phyloP scores from a whole-genome alignment of 1,284 basidiomycete genomes.

The Microbotryum scabiosae region DNA sequence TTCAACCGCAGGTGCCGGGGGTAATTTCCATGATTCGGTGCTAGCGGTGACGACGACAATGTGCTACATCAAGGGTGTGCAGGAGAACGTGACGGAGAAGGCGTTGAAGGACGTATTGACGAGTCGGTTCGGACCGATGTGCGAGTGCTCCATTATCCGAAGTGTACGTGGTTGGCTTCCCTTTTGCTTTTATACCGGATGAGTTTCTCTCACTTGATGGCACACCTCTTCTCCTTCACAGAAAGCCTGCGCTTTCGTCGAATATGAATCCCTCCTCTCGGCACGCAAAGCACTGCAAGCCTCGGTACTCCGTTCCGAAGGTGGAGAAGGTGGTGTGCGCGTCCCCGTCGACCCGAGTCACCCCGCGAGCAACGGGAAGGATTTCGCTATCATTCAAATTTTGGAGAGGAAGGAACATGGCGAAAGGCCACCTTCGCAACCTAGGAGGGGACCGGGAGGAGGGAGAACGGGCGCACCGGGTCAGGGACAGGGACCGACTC shows the following conservation, averaged over 20 bases:
- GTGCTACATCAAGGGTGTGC: conserved; percentile 81
- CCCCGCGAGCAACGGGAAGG: neutral
- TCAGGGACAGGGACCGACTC: neutral
- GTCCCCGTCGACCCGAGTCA: conserved; percentile 2
- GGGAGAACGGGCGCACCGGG: neutral
- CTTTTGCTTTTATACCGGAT: neutral
- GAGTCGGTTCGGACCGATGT: conserved; percentile 71
- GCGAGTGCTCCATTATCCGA: conserved; percentile 81
- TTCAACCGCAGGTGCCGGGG: too few relatives aligned
- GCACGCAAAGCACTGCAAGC: conserved; percentile 76
- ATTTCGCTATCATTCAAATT: conserved; percentile 14
- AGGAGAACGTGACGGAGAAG: conserved; percentile 60
- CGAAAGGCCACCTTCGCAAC: conserved; percentile 10
- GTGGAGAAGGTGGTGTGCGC: conserved; percentile 66
- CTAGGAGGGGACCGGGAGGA: neutral
- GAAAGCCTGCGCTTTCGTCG: conserved; percentile 91
- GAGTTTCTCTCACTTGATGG: neutral
- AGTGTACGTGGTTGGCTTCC: conserved; percentile 25
- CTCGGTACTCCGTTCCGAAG: conserved; percentile 55
- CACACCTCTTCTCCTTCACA: neutral
- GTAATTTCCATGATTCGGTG: conserved; percentile 32
- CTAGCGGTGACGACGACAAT: conserved; percentile 57
- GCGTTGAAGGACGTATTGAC: conserved; percentile 55
- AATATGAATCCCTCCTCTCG: conserved; percentile 68
- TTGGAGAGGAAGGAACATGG: conserved; percentile 22